Base-by-base conservation (phyloP, 345 rosid species). In the Gossypioides kirkii region DNA sequence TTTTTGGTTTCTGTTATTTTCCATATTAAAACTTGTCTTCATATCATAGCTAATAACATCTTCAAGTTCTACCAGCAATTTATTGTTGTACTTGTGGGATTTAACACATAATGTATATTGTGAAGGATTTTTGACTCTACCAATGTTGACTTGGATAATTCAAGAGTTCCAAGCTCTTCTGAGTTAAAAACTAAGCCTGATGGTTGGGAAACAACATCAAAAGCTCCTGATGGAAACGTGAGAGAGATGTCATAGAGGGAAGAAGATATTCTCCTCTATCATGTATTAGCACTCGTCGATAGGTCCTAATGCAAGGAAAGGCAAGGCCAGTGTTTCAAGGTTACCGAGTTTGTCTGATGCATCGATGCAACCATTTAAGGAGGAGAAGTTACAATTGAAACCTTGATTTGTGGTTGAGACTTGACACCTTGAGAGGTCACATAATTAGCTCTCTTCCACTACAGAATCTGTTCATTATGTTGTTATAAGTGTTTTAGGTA, bases 231-330 rank as follows among this genome's bases (percentile, higher is more conserved):
- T 65, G 98, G 93, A 22, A 92, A 86, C 70, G 76, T 91, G 50
- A 92, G 98, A 98, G 98, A 92, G 62, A 91, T 95, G 98, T 85
- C 98, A 71, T 96, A 92, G 81, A 89, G 99, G 77, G 98, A 95
- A 77, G 99, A 92, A 81, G 96, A 95, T 74, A 91, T 92, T 81
- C 89, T 92, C 38, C 88, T 92, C 55, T n/a, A n/a, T n/a, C n/a
- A n/a, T n/a, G n/a, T n/a, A n/a, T n/a, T n/a, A n/a, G n/a, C n/a
- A n/a, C n/a, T n/a, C n/a, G n/a, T n/a, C 98, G 79, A 78, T 95
- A 2, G 99, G 99, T 72, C 99, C 99, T 36, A 95, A 95, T 86
- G 96, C 99, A 28, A 87, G 87, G 83, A 95, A 85, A 89, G 97
- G 94, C 65, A 95, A 91, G 78, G 36, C 98, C 10, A 89, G 98